Percentiles rank a stretch among this genome's conserved stretches.
phyloP scores from a whole-genome alignment of 2,329 filamentous ascomycete genomes.

The Domatiomyces catenatus region DNA sequence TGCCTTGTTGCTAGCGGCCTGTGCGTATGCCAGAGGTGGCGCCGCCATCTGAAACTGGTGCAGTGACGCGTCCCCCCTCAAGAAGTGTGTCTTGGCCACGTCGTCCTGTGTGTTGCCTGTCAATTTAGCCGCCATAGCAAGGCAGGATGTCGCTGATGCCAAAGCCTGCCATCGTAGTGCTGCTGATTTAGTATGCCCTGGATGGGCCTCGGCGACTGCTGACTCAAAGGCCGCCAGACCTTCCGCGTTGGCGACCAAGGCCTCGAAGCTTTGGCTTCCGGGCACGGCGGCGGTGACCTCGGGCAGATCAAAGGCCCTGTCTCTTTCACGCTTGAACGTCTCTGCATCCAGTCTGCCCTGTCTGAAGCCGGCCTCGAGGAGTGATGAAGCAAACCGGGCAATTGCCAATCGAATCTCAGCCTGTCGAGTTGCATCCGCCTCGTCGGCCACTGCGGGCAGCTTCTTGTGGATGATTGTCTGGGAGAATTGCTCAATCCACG shows the following conservation, averaged over 20 bases:
- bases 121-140: slow-evolving; percentile 38
- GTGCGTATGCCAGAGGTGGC: slow-evolving; percentile 27
- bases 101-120: slow-evolving; percentile 30
- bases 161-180: slow-evolving; percentile 38
- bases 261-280: slow-evolving; percentile 17
- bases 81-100: slow-evolving; percentile 37
- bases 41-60: slow-evolving; percentile 37
- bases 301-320: slow-evolving; percentile 24
- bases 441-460: slow-evolving; percentile 37
- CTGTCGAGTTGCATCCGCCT: slow-evolving; percentile 25
- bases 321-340: slow-evolving; percentile 36
- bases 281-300: slow-evolving; percentile 13
- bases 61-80: slow-evolving; percentile 41
- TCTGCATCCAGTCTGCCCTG: slow-evolving; percentile 33
- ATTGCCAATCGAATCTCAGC: slow-evolving; percentile 39
- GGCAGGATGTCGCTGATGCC: slow-evolving; percentile 33
- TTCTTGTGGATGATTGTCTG: slow-evolving; percentile 37
- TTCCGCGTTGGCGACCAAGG: slow-evolving; percentile 41
- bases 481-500: slow-evolving; percentile 44
- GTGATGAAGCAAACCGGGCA: slow-evolving; percentile 41
- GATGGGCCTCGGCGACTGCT: slow-evolving; percentile 26
- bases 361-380: slow-evolving; percentile 44
- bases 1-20: slow-evolving; percentile 29
- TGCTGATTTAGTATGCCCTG: slow-evolving; percentile 13
- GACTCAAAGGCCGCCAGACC: slow-evolving; percentile 40